Evolutionary conservation across 2,329 filamentous ascomycete genomes (phyloP), one percentile per base, ranked within the genome.

Genomic region (Raffaelea ambrosiae): DNA sequence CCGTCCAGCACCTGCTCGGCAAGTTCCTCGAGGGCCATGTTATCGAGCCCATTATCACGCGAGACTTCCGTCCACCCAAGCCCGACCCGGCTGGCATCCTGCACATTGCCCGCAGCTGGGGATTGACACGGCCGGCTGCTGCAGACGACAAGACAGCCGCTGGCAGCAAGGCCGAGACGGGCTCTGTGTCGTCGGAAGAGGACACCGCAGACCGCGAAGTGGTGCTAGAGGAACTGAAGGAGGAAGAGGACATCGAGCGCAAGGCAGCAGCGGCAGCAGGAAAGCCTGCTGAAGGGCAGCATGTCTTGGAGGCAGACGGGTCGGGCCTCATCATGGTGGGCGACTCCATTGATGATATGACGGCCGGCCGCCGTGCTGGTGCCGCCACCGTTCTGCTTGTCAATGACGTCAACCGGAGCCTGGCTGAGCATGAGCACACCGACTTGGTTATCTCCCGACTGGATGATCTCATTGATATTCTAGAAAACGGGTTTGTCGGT

Each of bases 321-420:
- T 72, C 66, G 39, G 64, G 62, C 5, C 58, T 81, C 39, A 77
- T 81, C 55, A 83, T 83, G 79, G 79, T 83, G 20, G 86, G 86
- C 4, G 86, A 91, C 61, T 89, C 84, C 16, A 80, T 95, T 48
- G 93, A 97, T 63, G 93, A 98, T 62, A 94, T 97, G 80, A 86
- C 84, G 8, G 88, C 91, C 1, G 91, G 93, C 0, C 77, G 84
- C 51, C 74, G 73, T 46, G 91, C 91, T 0, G 91, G 91, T 1
- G 88, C 90, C 1, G 86, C 88, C 31, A 97, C 93, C 0, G 89
- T 97, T n/a, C 61, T 97, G 61, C 49, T 98, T 40, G 75, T 84
- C 16, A 94, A 94, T 59, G 80, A 87, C n/a, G 82, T 76, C n/a
- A 95, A 95, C 61, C 65, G 64, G 48, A 74, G 84, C 54, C 62